Percentiles rank a stretch among this genome's conserved stretches.
Conservation (phyloP, 139 green algal genomes). For the Chlorella sp. region DNA sequence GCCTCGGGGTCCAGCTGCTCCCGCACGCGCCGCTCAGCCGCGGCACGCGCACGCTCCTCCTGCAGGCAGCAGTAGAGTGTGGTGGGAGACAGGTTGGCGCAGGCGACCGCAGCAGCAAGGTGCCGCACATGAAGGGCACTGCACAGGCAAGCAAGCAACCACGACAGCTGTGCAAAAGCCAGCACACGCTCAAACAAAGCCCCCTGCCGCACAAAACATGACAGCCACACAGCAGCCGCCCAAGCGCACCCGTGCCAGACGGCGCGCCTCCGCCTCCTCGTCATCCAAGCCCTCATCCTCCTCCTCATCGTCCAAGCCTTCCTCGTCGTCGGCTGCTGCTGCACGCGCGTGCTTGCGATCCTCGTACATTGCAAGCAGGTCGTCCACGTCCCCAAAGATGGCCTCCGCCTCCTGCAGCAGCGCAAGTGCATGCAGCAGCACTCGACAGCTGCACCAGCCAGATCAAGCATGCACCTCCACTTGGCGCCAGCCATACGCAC, state of each 20-base stretch:
- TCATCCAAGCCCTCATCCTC: conserved; percentile 53
- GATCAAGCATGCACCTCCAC: no score
- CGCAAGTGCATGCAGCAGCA: neutral
- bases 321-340: conserved; percentile 27
- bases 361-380: conserved; percentile 71
- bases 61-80: neutral
- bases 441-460: no score
- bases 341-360: neutral
- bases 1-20: conserved; percentile 79
- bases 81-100: no score
- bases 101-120: no score
- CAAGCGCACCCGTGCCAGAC: conserved; percentile 9
- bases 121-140: no score
- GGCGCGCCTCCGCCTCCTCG: conserved; percentile 55
- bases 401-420: conserved; percentile 77
- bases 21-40: conserved; percentile 26
- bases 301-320: conserved; percentile 43
- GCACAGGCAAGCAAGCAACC: no score
- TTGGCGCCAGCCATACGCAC: no score
- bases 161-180: no score
- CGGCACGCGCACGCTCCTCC: conserved; percentile 21
- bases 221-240: no score
- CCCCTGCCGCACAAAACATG: no score
- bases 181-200: no score
- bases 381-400: conserved; percentile 86